phyloP scores from a whole-genome alignment of 306 rosid species.

The Coriaria nepalensis region DNA sequence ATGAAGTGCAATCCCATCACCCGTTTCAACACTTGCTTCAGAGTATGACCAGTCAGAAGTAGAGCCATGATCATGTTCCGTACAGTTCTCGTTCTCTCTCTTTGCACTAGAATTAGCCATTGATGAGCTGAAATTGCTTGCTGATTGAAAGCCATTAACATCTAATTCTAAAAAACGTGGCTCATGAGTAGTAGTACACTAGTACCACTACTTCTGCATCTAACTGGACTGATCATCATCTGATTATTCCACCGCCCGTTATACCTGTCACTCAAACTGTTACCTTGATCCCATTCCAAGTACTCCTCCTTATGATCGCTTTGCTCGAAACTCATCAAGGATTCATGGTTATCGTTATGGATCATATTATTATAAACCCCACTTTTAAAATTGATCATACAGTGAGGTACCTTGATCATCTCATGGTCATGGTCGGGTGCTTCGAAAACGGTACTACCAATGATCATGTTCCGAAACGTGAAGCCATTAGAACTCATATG shows the following conservation, averaged over 20 bases:
- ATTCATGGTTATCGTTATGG: slow-evolving; percentile 16
- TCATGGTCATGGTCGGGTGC: slow-evolving; percentile 15
- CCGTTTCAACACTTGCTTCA: slow-evolving; percentile 18
- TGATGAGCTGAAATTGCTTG: slow-evolving; percentile 31
- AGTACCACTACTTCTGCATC: too few relatives aligned
- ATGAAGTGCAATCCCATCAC: slow-evolving; percentile 11
- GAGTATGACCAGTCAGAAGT: slow-evolving; percentile 50
- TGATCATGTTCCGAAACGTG: slow-evolving; percentile 14
- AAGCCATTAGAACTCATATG: slow-evolving; percentile 6
- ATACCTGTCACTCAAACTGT: slow-evolving; percentile 14
- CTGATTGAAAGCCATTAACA: slow-evolving; percentile 35
- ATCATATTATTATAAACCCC: slow-evolving; percentile 11
- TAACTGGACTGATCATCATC: not conserved
- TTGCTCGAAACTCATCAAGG: slow-evolving; percentile 63
- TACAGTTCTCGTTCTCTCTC: slow-evolving; percentile 24
- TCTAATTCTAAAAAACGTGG: slow-evolving; percentile 20
- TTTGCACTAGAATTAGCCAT: slow-evolving; percentile 5
- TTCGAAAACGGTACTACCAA: slow-evolving; percentile 1
- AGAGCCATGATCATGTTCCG: slow-evolving; percentile 11
- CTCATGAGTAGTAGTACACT: slow-evolving; percentile 4
- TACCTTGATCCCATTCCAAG: slow-evolving; percentile 16
- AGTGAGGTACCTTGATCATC: slow-evolving; percentile 17
- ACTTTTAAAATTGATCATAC: slow-evolving; percentile 52
- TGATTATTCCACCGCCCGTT: slow-evolving; percentile 21
- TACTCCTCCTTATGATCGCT: slow-evolving; percentile 14